These are phyloP conservation scores for Cladochytrium replicatum DNA, from an alignment of 192 early-diverging fungal species.

Conservation along the genomic window DNA sequence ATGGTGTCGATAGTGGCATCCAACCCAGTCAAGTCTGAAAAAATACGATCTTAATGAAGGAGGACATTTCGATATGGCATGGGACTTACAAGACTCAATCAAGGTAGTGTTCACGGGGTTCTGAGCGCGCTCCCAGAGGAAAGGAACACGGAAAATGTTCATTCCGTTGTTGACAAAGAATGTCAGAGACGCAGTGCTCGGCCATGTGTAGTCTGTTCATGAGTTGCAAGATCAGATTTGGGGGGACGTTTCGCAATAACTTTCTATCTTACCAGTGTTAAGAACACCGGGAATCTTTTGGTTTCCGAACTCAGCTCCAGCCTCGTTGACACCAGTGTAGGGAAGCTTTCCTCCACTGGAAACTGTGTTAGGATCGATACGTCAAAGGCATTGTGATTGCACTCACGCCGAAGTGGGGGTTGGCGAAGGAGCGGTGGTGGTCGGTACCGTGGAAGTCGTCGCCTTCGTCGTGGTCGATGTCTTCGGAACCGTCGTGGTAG, in stretches of 20 bases:
- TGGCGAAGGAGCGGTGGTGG: too few relatives aligned
- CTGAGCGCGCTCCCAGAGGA: not conserved
- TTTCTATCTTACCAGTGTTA: not conserved
- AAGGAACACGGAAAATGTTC: constrained; percentile 1
- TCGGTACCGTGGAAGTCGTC: too few relatives aligned
- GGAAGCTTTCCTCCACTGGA: not conserved
- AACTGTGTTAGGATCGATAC: too few relatives aligned
- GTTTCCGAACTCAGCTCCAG: constrained; percentile 1
- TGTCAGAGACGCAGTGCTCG: not conserved
- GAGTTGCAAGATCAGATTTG: not conserved
- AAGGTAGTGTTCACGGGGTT: not conserved
- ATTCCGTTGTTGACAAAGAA: not conserved
- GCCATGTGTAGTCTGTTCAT: not conserved
- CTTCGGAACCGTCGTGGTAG: too few relatives aligned
- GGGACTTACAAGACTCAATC: not conserved
- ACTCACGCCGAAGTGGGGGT: too few relatives aligned
- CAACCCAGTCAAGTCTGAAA: not conserved
- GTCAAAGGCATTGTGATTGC: too few relatives aligned
- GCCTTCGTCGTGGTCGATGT: too few relatives aligned
- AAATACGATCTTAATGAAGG: not conserved
- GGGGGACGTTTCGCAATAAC: not conserved
- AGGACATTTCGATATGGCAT: not conserved
- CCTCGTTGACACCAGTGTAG: not conserved
- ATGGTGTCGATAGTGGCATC: not conserved
- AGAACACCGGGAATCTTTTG: not conserved